Conservation (phyloP, 1,139 yeast species). For the Yamadazyma sp. region DNA sequence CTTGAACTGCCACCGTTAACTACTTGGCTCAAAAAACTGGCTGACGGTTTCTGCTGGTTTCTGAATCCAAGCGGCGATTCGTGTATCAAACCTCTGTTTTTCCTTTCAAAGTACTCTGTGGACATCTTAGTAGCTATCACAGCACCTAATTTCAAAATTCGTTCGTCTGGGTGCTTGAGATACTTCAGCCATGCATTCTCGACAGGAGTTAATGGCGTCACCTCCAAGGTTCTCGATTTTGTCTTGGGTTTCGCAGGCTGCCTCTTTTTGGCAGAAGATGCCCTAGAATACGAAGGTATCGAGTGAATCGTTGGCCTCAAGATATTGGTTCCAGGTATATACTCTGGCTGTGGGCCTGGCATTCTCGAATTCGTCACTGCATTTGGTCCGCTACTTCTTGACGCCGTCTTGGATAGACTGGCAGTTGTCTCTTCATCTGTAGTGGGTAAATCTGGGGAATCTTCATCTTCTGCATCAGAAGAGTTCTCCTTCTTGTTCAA, state of each 20-base stretch:
- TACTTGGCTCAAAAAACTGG: slow-evolving; percentile 51
- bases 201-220: slow-evolving; percentile 55
- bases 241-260: slow-evolving; percentile 15
- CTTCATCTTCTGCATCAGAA: slow-evolving; percentile 15
- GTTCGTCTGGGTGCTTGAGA: slow-evolving; percentile 64
- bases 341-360: slow-evolving; percentile 25
- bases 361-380: slow-evolving; percentile 7
- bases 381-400: slow-evolving; percentile 5
- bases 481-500: slow-evolving; percentile 27
- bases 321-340: slow-evolving; percentile 60
- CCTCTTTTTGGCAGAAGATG: slow-evolving; percentile 14
- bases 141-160: slow-evolving; percentile 66
- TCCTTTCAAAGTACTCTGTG: slow-evolving; percentile 56
- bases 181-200: slow-evolving; percentile 71
- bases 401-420: slow-evolving; percentile 8
- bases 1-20: slow-evolving; percentile 49
- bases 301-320: slow-evolving; percentile 53
- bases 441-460: slow-evolving; percentile 13
- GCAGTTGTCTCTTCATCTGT: slow-evolving; percentile 6
- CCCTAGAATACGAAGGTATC: slow-evolving; percentile 31
- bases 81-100: slow-evolving; percentile 54
- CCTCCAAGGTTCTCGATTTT: slow-evolving; percentile 37
- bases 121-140: slow-evolving; percentile 34
- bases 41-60: slow-evolving; percentile 22
- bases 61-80: slow-evolving; percentile 57